Conservation (phyloP, 2,329 filamentous ascomycete genomes). For the Botryotinia convoluta region DNA sequence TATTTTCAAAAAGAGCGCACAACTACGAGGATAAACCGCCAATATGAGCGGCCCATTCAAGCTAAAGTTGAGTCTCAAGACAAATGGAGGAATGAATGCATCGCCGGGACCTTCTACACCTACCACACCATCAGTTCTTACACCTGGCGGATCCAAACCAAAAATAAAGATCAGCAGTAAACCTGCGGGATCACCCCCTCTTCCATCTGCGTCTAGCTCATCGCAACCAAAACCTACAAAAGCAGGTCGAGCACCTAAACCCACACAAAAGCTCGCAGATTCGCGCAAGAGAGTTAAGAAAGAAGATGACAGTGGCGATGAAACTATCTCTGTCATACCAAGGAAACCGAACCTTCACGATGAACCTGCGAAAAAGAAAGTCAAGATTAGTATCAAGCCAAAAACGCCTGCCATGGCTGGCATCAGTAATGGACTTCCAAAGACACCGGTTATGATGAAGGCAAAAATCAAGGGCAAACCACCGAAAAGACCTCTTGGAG, state of each 20-base stretch:
- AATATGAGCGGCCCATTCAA: slow-evolving; percentile 30
- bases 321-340: slow-evolving; percentile 33
- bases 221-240: slow-evolving; percentile 51
- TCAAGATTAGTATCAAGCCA: slow-evolving; percentile 44
- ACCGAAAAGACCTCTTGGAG: slow-evolving; percentile 69
- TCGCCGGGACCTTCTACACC: slow-evolving; percentile 21
- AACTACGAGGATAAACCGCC: not conserved
- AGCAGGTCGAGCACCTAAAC: slow-evolving; percentile 57
- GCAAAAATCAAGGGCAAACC: slow-evolving; percentile 66
- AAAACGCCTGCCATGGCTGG: slow-evolving; percentile 14
- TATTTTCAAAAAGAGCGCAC: not conserved
- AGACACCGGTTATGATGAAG: slow-evolving; percentile 44
- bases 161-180: slow-evolving; percentile 37
- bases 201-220: slow-evolving; percentile 23
- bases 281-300: slow-evolving; percentile 59
- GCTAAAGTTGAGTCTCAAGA: slow-evolving; percentile 25
- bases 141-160: slow-evolving; percentile 29
- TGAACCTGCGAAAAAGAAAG: slow-evolving; percentile 42
- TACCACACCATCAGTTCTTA: slow-evolving; percentile 23
- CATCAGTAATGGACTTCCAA: slow-evolving; percentile 25
- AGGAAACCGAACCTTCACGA: not conserved
- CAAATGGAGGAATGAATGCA: slow-evolving; percentile 14
- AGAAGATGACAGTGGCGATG: slow-evolving; percentile 50
- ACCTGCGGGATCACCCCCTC: slow-evolving; percentile 27
- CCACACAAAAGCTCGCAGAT: slow-evolving; percentile 55